Percentiles rank a stretch among this genome's conserved stretches.
Conservation (phyloP, 139 green algal species). For the Desmodesmus armatus region DNA sequence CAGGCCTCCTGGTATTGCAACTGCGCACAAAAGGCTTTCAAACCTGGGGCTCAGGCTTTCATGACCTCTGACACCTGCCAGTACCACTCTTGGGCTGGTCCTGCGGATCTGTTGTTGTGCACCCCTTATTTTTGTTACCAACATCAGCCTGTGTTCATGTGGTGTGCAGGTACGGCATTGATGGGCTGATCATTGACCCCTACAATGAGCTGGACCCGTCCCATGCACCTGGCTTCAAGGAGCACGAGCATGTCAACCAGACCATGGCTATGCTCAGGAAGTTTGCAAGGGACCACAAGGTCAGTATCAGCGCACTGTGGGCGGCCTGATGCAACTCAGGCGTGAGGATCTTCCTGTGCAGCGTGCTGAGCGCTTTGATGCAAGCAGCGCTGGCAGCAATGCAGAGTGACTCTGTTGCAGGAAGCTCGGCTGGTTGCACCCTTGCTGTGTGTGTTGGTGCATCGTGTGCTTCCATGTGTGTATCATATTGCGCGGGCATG, state of each 20-base stretch:
- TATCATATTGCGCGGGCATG: background rate
- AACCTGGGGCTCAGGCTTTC: too few species aligned
- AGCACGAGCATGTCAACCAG: conserved; percentile 96
- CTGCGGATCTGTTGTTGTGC: background rate
- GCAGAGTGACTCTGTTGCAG: too few species aligned
- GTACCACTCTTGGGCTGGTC: background rate
- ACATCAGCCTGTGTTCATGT: too few species aligned
- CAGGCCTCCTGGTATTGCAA: background rate
- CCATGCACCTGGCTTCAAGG: conserved; percentile 66
- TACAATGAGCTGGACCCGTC: conserved; percentile 98
- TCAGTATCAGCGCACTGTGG: background rate
- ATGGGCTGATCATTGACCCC: conserved; percentile 96
- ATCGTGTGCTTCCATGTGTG: too few species aligned
- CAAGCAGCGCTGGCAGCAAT: too few species aligned
- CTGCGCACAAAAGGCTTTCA: too few species aligned
- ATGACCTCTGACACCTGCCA: background rate
- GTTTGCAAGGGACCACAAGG: conserved; percentile 62
- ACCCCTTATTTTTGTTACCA: background rate
- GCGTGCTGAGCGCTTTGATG: too few species aligned
- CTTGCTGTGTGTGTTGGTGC: too few species aligned
- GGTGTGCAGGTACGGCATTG: conserved; percentile 93
- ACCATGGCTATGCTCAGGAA: conserved; percentile 89
- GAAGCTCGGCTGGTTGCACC: too few species aligned
- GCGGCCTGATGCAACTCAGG: background rate
- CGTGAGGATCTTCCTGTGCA: too few species aligned